Conservation (phyloP, 208 protist genomes). For the Crithidia fasciculata region DNA sequence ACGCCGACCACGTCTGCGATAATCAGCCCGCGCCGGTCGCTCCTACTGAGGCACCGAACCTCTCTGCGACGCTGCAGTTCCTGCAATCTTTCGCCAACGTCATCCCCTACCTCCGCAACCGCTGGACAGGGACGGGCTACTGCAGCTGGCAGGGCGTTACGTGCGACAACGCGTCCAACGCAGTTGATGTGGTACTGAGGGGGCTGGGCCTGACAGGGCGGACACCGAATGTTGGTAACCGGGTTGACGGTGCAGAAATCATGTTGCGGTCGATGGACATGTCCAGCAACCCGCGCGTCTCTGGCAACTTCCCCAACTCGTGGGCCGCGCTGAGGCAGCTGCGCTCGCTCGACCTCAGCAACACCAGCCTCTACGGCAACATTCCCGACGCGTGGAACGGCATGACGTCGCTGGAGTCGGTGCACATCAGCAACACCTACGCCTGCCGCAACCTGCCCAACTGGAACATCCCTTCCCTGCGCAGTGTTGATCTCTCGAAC, state of each 20-base stretch:
- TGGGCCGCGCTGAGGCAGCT: neutral
- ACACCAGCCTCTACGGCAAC: slow-evolving; percentile 3
- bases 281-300: slow-evolving; percentile 18
- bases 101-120: neutral
- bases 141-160: neutral
- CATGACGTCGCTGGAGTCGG: neutral
- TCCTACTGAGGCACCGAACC: no score
- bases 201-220: slow-evolving; percentile 7
- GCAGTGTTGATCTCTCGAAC: slow-evolving; percentile 17
- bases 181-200: slow-evolving; percentile 6
- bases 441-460: slow-evolving; percentile 16
- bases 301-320: neutral
- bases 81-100: neutral
- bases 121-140: neutral
- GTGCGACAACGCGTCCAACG: slow-evolving; percentile 2
- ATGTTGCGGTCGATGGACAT: slow-evolving; percentile 7
- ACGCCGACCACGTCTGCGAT: no score
- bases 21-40: no score
- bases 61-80: neutral
- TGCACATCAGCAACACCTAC: neutral
- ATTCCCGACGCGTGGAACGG: slow-evolving; percentile 1
- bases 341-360: neutral
- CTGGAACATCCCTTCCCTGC: slow-evolving; percentile 19
- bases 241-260: neutral
- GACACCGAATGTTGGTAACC: neutral